Conservation (phyloP, 2,329 filamentous ascomycete species). For the Lasiodiplodia sp. region DNA sequence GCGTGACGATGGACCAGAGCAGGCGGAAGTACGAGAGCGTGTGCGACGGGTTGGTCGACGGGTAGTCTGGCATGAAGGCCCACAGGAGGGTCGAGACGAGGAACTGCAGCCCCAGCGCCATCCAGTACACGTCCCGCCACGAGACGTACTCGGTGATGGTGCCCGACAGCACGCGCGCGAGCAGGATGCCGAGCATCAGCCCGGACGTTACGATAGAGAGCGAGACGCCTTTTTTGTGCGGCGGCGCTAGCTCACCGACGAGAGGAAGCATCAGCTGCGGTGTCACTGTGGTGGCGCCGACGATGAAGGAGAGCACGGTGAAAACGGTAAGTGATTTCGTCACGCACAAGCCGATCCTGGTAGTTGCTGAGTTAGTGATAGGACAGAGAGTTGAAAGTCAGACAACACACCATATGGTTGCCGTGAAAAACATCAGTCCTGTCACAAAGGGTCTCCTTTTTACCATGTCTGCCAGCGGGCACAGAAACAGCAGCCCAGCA, state of each 20-base stretch:
- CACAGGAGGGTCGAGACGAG: conserved; percentile 71
- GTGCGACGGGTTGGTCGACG: conserved; percentile 71
- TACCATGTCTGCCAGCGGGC: conserved; percentile 76
- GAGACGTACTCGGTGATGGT: conserved; percentile 75
- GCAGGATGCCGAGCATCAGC: conserved; percentile 75
- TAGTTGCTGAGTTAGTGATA: not conserved
- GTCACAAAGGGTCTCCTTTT: conserved; percentile 74
- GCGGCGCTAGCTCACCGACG: conserved; percentile 78
- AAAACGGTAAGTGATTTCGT: conserved; percentile 72
- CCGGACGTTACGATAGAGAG: conserved; percentile 79
- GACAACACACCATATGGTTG: conserved; percentile 64
- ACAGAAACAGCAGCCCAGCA: conserved; percentile 74
- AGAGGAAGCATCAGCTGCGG: conserved; percentile 79
- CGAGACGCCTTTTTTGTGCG: conserved; percentile 70
- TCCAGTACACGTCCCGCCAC: conserved; percentile 83
- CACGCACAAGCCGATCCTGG: conserved; percentile 74
- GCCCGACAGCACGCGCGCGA: conserved; percentile 78
- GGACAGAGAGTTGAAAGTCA: no score
- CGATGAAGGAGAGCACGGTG: conserved; percentile 73
- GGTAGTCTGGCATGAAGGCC: conserved; percentile 82
- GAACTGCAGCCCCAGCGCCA: conserved; percentile 75
- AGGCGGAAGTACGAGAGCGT: conserved; percentile 69
- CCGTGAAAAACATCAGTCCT: conserved; percentile 70
- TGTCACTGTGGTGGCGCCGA: conserved; percentile 80
- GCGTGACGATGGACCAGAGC: conserved; percentile 68